phyloP scores from a whole-genome alignment of 345 rosid genomes.

The Salix brachista region DNA sequence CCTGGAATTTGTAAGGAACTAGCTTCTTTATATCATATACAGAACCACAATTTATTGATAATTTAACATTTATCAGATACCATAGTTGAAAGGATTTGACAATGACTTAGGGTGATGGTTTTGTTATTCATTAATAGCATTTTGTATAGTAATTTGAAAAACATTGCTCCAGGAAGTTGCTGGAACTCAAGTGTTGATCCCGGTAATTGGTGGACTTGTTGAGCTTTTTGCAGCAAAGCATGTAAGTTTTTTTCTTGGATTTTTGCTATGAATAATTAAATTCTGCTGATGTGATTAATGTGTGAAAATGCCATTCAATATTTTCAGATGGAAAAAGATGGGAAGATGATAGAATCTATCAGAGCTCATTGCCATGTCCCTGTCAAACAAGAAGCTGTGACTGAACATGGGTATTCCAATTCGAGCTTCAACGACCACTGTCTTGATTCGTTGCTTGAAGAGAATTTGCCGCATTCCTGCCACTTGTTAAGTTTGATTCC shows the following conservation, averaged over 20 bases:
- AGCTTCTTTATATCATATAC: too few species aligned
- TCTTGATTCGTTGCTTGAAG: conserved; percentile 18
- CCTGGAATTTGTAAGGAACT: too few species aligned
- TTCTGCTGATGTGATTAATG: background rate
- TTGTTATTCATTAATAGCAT: background rate
- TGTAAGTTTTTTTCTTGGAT: conserved; percentile 35
- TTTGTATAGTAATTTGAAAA: background rate
- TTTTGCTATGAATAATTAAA: background rate
- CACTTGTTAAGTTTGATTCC: conserved; percentile 21
- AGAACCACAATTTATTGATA: too few species aligned
- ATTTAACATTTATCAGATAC: too few species aligned
- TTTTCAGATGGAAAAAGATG: conserved; percentile 61
- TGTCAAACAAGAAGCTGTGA: conserved; percentile 22
- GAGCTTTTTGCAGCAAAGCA: conserved; percentile 64
- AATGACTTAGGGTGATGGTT: background rate
- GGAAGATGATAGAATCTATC: conserved; percentile 47
- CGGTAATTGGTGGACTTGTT: conserved; percentile 64
- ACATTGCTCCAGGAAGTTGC: conserved; percentile 37
- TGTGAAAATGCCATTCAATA: background rate
- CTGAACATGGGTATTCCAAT: conserved; percentile 14
- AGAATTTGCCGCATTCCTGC: conserved; percentile 15
- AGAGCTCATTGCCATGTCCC: conserved; percentile 35
- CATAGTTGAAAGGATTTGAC: background rate
- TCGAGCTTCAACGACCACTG: conserved; percentile 1
- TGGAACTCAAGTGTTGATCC: conserved; percentile 67